A percentile compares a stretch with the other conserved stretches of the same genome.
These are phyloP conservation scores for Lactarius hengduanensis DNA, from an alignment of 768 basidiomycete species.

Conservation along the genomic window DNA sequence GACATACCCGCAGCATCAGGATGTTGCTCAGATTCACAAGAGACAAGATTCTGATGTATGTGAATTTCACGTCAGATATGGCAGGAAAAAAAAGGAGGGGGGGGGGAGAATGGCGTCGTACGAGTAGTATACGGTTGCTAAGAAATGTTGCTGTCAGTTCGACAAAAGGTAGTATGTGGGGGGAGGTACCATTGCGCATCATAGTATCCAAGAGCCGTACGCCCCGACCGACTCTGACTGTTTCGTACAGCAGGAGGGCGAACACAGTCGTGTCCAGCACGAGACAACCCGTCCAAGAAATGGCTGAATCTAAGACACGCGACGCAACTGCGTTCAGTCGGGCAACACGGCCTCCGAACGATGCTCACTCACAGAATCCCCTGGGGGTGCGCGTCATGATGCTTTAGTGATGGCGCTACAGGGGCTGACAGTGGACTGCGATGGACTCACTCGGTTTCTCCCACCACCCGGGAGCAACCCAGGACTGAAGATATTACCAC, in stretches of 20 bases:
- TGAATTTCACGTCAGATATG: neutral
- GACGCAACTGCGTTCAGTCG: neutral
- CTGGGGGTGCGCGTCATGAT: neutral
- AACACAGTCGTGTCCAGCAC: neutral
- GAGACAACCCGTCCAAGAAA: slow-evolving; percentile 6
- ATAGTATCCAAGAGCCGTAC: neutral
- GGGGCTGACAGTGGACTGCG: too few relatives aligned
- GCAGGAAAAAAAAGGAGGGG: too few relatives aligned
- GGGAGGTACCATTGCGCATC: slow-evolving; percentile 2
- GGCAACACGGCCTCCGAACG: neutral
- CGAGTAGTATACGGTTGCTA: slow-evolving; percentile 11
- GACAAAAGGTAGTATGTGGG: neutral
- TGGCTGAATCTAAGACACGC: neutral
- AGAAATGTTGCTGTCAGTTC: neutral
- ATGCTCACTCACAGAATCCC: slow-evolving; percentile 5
- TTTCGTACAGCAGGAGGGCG: slow-evolving; percentile 1
- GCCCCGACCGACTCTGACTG: neutral
- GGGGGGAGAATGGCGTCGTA: neutral
- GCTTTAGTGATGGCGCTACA: neutral
- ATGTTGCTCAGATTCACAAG: slow-evolving; percentile 10
- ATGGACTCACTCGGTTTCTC: slow-evolving; percentile 6
- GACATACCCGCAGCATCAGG: neutral
- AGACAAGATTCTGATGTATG: neutral
- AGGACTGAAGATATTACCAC: neutral
- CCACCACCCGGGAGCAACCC: neutral